A percentile compares a stretch with the other conserved stretches of the same genome.
Evolutionary conservation across 2,329 filamentous ascomycete species (phyloP).

Genomic region (Calonectria pauciramosa): DNA sequence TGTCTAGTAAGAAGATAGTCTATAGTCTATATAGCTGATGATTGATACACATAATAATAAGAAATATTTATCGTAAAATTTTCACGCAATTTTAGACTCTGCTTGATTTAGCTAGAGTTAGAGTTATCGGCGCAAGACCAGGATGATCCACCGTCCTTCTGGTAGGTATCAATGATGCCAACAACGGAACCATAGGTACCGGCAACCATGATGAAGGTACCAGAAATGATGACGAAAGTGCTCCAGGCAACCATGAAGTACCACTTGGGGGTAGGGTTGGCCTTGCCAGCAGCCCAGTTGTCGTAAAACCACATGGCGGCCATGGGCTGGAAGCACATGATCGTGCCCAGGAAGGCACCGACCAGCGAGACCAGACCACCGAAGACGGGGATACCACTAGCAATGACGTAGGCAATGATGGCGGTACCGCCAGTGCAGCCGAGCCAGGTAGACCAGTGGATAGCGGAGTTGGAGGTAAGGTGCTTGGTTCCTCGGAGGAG

Average conservation of each 20-base stretch:
- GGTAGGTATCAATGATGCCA: neutral
- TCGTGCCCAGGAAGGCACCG: neutral
- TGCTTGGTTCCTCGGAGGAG: constrained; percentile 6
- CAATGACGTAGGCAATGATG: constrained; percentile 4
- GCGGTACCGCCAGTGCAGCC: neutral
- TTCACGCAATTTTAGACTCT: neutral
- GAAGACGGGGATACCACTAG: constrained; percentile 1
- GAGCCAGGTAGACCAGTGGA: constrained; percentile 2
- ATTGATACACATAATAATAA: constrained; percentile 3
- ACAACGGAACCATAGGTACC: constrained; percentile 3
- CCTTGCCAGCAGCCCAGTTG: neutral
- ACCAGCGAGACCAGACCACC: neutral
- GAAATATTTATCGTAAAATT: neutral
- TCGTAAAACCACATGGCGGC: constrained; percentile 3
- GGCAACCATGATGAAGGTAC: constrained; percentile 6
- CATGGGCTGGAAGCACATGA: constrained; percentile 11
- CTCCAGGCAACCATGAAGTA: constrained; percentile 3
- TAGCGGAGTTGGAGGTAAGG: constrained; percentile 10
- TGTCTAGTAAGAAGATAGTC: constrained; percentile 10
- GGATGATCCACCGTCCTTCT: constrained; percentile 6
- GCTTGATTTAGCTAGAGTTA: constrained; percentile 5
- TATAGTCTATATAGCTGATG: constrained; percentile 14
- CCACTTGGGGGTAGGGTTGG: neutral
- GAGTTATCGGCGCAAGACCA: constrained; percentile 7
- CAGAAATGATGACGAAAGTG: neutral